A percentile compares a stretch with the other conserved stretches of the same genome.
Conservation (phyloP, 1,139 yeast species). For the Kodamaea sp. region DNA sequence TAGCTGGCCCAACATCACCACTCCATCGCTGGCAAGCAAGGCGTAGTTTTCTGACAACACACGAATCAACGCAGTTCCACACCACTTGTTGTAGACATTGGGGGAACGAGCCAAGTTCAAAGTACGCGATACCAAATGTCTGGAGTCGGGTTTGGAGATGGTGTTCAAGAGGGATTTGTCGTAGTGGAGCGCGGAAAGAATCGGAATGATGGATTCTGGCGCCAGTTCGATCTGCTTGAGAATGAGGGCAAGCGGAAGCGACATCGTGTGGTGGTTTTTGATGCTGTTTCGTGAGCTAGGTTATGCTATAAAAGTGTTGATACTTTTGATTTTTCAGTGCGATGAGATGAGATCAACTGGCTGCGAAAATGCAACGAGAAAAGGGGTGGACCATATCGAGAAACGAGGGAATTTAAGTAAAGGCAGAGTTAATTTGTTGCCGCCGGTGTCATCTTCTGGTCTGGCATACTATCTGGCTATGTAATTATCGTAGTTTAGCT, state of each 20-base stretch:
- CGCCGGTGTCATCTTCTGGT: no score
- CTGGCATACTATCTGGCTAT: no score
- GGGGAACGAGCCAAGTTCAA: slow-evolving; percentile 55
- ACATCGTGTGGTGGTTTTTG: slow-evolving; percentile 20
- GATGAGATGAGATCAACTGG: not conserved
- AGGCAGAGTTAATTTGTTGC: no score
- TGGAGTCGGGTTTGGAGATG: slow-evolving; percentile 53
- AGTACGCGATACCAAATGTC: slow-evolving; percentile 57
- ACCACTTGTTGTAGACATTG: slow-evolving; percentile 56
- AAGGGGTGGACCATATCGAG: no score
- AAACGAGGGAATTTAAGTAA: no score
- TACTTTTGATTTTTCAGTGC: not conserved
- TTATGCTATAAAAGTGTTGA: not conserved
- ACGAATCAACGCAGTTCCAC: slow-evolving; percentile 57
- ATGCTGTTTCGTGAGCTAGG: not conserved
- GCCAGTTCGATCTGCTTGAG: slow-evolving; percentile 36
- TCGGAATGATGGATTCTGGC: slow-evolving; percentile 38
- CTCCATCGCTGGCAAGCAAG: slow-evolving; percentile 60
- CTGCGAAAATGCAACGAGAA: slow-evolving; percentile 1
- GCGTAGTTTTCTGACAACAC: slow-evolving; percentile 54
- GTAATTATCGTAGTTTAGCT: no score
- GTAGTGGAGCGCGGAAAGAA: slow-evolving; percentile 30
- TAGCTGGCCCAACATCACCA: slow-evolving; percentile 54
- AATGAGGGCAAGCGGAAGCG: slow-evolving; percentile 35
- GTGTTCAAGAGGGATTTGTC: slow-evolving; percentile 34